Evolutionary conservation across 2,329 filamentous ascomycete species (phyloP).

Genomic region (Tolypocladium endophyticum): DNA sequence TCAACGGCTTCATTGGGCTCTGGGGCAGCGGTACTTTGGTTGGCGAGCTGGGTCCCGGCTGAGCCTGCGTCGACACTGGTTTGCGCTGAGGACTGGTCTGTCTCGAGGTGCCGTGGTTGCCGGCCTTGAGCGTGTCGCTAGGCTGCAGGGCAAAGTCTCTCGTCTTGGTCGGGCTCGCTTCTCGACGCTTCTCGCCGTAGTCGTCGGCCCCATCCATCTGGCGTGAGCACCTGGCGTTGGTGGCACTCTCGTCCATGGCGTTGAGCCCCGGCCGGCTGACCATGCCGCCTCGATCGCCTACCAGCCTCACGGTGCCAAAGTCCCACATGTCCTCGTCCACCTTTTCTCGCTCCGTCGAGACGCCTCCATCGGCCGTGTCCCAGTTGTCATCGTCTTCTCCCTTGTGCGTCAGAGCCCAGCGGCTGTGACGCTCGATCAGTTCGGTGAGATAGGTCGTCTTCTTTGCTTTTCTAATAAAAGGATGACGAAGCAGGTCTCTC

Average conservation of each 20-base stretch:
- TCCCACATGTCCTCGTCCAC: constrained; percentile 89
- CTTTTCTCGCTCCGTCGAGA: constrained; percentile 41
- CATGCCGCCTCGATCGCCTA: constrained; percentile 52
- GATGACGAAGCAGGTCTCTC: constrained; percentile 76
- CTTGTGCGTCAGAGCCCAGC: constrained; percentile 77
- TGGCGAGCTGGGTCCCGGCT: constrained; percentile 33
- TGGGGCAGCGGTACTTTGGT: constrained; percentile 50
- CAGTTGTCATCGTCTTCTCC: constrained; percentile 52
- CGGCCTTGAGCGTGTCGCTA: constrained; percentile 46
- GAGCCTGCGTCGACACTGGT: constrained; percentile 28
- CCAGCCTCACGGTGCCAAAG: constrained; percentile 86
- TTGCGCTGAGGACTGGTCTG: constrained; percentile 52
- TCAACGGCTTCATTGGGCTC: constrained; percentile 19
- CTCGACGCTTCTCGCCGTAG: constrained; percentile 41
- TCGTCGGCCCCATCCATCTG: constrained; percentile 37
- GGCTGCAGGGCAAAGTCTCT: constrained; percentile 32
- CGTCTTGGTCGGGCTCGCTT: constrained; percentile 40
- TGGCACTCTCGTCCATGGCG: constrained; percentile 69
- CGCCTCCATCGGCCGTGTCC: constrained; percentile 46
- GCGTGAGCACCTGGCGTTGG: constrained; percentile 59
- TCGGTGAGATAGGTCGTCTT: constrained; percentile 96
- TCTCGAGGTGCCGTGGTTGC: constrained; percentile 36
- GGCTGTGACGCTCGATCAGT: constrained; percentile 79
- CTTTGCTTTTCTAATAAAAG: constrained; percentile 84
- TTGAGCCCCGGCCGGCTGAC: constrained; percentile 48